phyloP scores from a whole-genome alignment of 371 early-diverging fungal genomes.

The Lichtheimia ornata region DNA sequence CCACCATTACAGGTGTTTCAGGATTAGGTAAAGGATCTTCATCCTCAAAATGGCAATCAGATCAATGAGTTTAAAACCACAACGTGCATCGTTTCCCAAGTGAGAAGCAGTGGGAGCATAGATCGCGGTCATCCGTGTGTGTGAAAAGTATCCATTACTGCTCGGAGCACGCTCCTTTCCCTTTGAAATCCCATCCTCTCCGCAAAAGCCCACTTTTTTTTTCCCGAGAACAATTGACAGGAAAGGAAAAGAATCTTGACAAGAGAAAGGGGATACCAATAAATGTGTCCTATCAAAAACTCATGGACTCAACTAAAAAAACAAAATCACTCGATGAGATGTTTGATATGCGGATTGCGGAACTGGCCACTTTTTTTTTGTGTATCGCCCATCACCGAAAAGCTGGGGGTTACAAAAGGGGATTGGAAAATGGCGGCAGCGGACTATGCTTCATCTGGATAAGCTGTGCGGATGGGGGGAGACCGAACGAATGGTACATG shows the following conservation, averaged over 20 bases:
- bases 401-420: neutral
- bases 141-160: neutral
- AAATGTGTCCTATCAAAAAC: too few relatives aligned
- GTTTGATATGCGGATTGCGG: neutral
- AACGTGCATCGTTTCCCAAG: slow-evolving; percentile 10
- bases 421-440: neutral
- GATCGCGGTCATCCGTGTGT: neutral
- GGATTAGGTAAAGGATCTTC: slow-evolving; percentile 1
- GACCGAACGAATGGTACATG: too few relatives aligned
- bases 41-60: slow-evolving; percentile 1
- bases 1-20: too few relatives aligned
- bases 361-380: slow-evolving; percentile 5
- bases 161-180: slow-evolving; percentile 1
- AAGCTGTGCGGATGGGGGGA: too few relatives aligned
- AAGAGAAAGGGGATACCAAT: too few relatives aligned
- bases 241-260: too few relatives aligned
- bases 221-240: neutral
- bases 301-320: neutral
- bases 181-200: neutral
- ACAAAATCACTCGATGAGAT: neutral
- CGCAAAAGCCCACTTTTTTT: neutral
- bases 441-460: slow-evolving; percentile 4
- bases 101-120: slow-evolving; percentile 4
- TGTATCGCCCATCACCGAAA: neutral
- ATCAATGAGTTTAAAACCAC: slow-evolving; percentile 12